Percentiles rank a stretch among this genome's conserved stretches.
These are phyloP conservation scores for Eragrostis nindensis DNA, from an alignment of 176 grass and related monocot species.

Conservation along the genomic window DNA sequence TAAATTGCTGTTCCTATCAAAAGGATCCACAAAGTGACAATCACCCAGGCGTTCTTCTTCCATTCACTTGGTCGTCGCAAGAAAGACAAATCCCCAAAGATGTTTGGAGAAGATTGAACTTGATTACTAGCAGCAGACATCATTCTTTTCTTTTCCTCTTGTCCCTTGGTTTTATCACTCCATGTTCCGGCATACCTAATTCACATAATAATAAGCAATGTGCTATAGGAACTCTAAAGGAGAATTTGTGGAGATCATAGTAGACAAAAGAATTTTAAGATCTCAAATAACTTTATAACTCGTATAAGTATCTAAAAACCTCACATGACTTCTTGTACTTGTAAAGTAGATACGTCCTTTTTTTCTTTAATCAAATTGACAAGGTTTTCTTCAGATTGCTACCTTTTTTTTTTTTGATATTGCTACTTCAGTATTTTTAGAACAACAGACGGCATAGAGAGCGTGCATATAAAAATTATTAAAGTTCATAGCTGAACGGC, in stretches of 20 bases:
- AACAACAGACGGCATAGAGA: not conserved
- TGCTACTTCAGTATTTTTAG: conserved; percentile 5
- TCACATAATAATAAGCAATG: not conserved
- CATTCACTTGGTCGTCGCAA: conserved; percentile 65
- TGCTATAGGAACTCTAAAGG: not conserved
- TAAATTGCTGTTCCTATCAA: conserved; percentile 83
- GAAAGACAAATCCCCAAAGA: conserved; percentile 67
- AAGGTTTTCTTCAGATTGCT: not conserved
- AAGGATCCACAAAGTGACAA: conserved; percentile 79
- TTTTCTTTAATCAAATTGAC: not conserved
- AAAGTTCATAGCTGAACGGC: not conserved
- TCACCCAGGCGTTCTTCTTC: conserved; percentile 77
- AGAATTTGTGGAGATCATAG: not conserved
- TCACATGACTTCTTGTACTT: not conserved
- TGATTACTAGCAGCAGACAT: conserved; percentile 48
- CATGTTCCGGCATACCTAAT: conserved; percentile 90
- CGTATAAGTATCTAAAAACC: not conserved
- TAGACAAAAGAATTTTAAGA: not conserved
- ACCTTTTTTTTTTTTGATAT: no score
- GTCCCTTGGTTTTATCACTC: conserved; percentile 87
- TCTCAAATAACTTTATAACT: not conserved
- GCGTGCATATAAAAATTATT: not conserved
- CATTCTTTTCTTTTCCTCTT: conserved; percentile 70
- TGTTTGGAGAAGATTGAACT: conserved; percentile 50
- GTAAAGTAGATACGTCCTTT: not conserved